These are phyloP conservation scores for Trametopsis cervina DNA, from an alignment of 768 basidiomycete species.

Conservation along the genomic window DNA sequence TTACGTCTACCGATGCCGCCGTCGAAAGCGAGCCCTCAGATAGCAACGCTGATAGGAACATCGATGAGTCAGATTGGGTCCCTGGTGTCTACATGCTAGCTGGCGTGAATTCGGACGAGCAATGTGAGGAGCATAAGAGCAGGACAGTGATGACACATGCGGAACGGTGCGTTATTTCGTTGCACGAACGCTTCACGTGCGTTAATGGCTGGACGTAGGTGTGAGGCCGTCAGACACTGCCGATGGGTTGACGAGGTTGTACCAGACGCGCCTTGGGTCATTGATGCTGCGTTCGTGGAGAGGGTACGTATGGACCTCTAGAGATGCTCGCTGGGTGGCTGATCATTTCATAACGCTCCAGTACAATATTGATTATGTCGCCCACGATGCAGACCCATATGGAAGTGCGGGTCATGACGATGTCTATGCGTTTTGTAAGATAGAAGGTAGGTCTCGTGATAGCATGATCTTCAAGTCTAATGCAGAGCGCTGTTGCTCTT, in stretches of 20 bases:
- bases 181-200: not conserved
- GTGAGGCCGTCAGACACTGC: constrained; percentile 92
- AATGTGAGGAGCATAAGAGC: constrained; percentile 73
- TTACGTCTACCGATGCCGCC: not conserved
- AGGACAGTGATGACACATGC: constrained; percentile 82
- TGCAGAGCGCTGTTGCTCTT: not conserved
- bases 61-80: constrained; percentile 4
- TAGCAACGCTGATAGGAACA: not conserved
- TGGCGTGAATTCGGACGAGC: constrained; percentile 89
- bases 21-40: not conserved
- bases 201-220: constrained; percentile 28
- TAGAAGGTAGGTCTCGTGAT: constrained; percentile 46
- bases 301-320: constrained; percentile 28
- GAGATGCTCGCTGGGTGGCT: too few relatives aligned
- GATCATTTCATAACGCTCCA: too few relatives aligned
- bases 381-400: constrained; percentile 93
- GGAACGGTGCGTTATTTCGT: constrained; percentile 54
- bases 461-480: not conserved
- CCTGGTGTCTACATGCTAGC: constrained; percentile 78
- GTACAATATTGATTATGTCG: constrained; percentile 91
- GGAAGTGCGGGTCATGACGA: constrained; percentile 73
- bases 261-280: constrained; percentile 85
- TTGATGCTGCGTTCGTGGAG: constrained; percentile 75
- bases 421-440: constrained; percentile 78
- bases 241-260: constrained; percentile 96